phyloP scores from a whole-genome alignment of 371 early-diverging fungal species.

The Mucor piriformis region DNA sequence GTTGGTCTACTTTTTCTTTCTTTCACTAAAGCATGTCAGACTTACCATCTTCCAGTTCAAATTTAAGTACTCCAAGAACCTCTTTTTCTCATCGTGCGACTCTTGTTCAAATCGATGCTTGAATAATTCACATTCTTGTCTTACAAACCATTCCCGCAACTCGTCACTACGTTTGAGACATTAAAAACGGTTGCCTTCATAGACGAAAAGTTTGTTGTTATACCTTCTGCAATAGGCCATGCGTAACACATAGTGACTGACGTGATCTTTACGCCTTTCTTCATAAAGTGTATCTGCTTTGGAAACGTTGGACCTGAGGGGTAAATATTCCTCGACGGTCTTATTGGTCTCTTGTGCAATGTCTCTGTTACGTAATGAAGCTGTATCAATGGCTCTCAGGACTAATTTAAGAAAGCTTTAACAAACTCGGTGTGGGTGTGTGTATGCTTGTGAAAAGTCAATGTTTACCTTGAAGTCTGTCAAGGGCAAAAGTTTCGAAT shows the following conservation, averaged over 20 bases:
- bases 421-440: too few relatives aligned
- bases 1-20: not conserved
- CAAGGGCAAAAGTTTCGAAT: conserved; percentile 90
- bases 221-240: conserved; percentile 90
- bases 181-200: not conserved
- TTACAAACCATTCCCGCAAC: conserved; percentile 87
- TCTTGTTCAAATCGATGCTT: conserved; percentile 67
- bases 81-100: conserved; percentile 55
- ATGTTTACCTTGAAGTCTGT: conserved; percentile 79
- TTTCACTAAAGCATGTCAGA: not conserved
- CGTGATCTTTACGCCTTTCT: conserved; percentile 89
- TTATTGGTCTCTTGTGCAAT: conserved; percentile 59
- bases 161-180: conserved; percentile 62
- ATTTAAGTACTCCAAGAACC: conserved; percentile 57
- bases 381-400: conserved; percentile 83
- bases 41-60: conserved; percentile 62
- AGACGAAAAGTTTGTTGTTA: not conserved
- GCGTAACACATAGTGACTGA: conserved; percentile 92
- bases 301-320: conserved; percentile 58
- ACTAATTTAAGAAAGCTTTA: conserved; percentile 45
- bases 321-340: conserved; percentile 68
- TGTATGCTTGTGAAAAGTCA: not conserved
- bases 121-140: conserved; percentile 86
- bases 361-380: conserved; percentile 76
- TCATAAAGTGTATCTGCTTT: conserved; percentile 48